These are phyloP conservation scores for Trichoderma sp. DNA, from an alignment of 2,329 filamentous ascomycete species.

Conservation along the genomic window DNA sequence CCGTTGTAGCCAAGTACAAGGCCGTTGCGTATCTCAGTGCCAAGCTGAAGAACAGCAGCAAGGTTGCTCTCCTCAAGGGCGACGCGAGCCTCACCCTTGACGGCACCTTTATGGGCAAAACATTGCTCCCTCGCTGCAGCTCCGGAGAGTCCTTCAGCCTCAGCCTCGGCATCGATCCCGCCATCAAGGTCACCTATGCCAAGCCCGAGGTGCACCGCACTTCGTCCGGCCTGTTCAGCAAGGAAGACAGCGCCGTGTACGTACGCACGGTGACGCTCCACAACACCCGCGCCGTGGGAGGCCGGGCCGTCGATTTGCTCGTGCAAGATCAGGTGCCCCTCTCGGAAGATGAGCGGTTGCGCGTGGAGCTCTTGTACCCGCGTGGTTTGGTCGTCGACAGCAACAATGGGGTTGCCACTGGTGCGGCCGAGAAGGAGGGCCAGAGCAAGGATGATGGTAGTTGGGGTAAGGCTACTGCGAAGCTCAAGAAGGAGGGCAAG, in stretches of 20 bases:
- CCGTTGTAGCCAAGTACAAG: conserved; percentile 62
- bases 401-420: conserved; percentile 40
- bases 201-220: conserved; percentile 56
- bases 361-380: conserved; percentile 53
- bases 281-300: conserved; percentile 48
- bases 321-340: conserved; percentile 64
- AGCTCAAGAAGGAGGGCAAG: conserved; percentile 59
- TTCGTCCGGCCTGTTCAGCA: conserved; percentile 54
- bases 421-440: conserved; percentile 37
- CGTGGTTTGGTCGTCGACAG: conserved; percentile 48
- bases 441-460: conserved; percentile 29
- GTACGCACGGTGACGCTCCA: conserved; percentile 50
- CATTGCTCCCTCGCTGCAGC: conserved; percentile 56
- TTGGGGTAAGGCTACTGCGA: conserved; percentile 58
- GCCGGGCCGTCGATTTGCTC: conserved; percentile 48
- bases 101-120: conserved; percentile 61
- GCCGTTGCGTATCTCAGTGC: conserved; percentile 62
- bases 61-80: conserved; percentile 58
- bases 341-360: conserved; percentile 60
- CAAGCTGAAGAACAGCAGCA: conserved; percentile 56
- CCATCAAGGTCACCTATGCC: conserved; percentile 56
- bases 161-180: conserved; percentile 61
- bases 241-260: conserved; percentile 55
- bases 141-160: conserved; percentile 56
- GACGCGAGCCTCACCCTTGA: conserved; percentile 62